Evolutionary conservation across 2,329 filamentous ascomycete genomes (phyloP), one percentile per base, ranked within the genome.

Genomic region (Pezizomycotina sp.): DNA sequence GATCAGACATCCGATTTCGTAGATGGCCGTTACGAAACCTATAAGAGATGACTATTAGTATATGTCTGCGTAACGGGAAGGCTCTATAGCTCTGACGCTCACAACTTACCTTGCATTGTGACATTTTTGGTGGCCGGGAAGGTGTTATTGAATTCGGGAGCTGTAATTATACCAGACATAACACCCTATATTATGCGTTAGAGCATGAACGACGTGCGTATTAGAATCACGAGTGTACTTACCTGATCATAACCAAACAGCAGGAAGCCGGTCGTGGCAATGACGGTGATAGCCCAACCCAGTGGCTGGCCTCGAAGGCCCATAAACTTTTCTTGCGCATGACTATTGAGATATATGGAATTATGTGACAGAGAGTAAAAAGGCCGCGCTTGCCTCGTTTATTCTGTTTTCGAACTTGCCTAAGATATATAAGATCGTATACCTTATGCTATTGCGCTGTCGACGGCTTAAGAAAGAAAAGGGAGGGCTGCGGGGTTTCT

Each of bases 221-320:
- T 15, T 33, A 13, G 20, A 29, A 15, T 27, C 10, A 20, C 15
- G 25, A 23, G 13, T 16, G 9, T 8, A 52, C 57, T 46, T 49
- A 62, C 58, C 58, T 53, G 67, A 41, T 70, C 66, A 50, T 69
- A 70, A 37, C 66, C 66, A 42, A 69, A 70, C n/a, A 69, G 61
- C 18, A 72, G 53, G 57, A 74, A 73, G 14, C 68, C 71, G 31
- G 68, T 71, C 1, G 71, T 75, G 3, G 71, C 69, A 16, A 76
- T 63, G n/a, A 65, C 62, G 1, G 72, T 72, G 29, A 77, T 63
- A 24, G 64, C 58, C 43, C 72, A 48, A 12, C 65, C 68, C 34
- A 77, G 61, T 23, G 58, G 59, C 47, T 60, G 62, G 53, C 73
- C 73, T 22, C 64, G 65, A 42, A 75, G 59, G 55, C 71, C 71